These are phyloP conservation scores for Zangia roseola DNA, from an alignment of 768 basidiomycete genomes.

Conservation along the genomic window DNA sequence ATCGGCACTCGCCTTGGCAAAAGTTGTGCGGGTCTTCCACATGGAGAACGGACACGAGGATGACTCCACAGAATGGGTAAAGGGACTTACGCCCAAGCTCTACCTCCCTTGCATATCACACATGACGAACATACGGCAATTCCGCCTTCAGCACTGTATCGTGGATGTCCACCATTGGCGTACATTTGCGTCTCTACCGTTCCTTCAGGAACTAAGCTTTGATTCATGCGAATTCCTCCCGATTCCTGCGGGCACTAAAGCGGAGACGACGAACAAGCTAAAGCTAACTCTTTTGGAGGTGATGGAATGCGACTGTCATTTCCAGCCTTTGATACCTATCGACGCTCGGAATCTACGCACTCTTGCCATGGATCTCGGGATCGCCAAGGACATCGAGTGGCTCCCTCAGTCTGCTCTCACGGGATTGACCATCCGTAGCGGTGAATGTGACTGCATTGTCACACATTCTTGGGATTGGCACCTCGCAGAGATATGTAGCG, in stretches of 20 bases:
- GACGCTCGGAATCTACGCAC: not conserved
- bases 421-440: not conserved
- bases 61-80: not conserved
- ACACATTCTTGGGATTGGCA: too few species aligned
- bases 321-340: not conserved
- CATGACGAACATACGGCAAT: constrained; percentile 18
- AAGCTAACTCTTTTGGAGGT: constrained; percentile 6
- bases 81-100: not conserved
- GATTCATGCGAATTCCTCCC: not conserved
- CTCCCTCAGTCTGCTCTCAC: not conserved
- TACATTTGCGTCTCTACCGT: constrained; percentile 4
- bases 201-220: constrained; percentile 20
- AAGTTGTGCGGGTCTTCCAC: constrained; percentile 25
- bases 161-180: constrained; percentile 16
- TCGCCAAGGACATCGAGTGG: not conserved
- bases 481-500: not conserved
- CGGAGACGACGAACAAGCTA: not conserved
- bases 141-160: constrained; percentile 6
- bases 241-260: not conserved
- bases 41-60: constrained; percentile 1
- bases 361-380: not conserved
- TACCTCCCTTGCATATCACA: constrained; percentile 6
- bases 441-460: not conserved
- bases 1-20: constrained; percentile 29
- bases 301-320: fast-evolving